These are phyloP conservation scores for Rostrohypoxylon terebratum DNA, from an alignment of 495 filamentous ascomycete species.

Conservation along the genomic window DNA sequence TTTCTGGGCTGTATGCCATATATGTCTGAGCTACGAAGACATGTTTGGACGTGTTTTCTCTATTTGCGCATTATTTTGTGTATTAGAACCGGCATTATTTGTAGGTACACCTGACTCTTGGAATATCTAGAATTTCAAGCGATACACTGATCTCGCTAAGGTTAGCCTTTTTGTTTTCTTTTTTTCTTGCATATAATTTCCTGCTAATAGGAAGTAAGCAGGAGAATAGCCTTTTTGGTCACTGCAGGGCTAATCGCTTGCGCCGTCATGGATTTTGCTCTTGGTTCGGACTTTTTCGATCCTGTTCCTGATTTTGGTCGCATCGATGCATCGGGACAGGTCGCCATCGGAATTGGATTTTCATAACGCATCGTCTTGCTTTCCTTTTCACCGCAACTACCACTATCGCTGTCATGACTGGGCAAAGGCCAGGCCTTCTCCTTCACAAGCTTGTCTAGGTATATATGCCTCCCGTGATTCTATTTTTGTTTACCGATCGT, in stretches of 20 bases:
- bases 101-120: neutral
- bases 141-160: neutral
- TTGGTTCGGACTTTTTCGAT: neutral
- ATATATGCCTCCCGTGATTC: neutral
- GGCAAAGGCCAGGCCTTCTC: neutral
- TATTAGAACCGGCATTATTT: conserved; percentile 20
- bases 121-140: neutral
- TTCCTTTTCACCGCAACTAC: neutral
- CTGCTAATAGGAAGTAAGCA: conserved; percentile 22
- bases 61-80: neutral
- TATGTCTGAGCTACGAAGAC: neutral
- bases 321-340: neutral
- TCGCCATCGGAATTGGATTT: neutral
- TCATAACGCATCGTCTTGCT: neutral
- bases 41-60: neutral
- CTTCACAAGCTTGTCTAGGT: neutral
- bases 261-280: neutral
- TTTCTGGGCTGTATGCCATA: neutral
- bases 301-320: neutral
- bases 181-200: conserved; percentile 23
- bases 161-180: conserved; percentile 17
- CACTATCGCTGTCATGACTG: neutral
- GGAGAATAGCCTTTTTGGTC: neutral
- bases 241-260: neutral
- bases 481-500: conserved; percentile 7